A percentile compares a stretch with the other conserved stretches of the same genome.
Evolutionary conservation across 202 grass and related monocot genomes (phyloP).

Genomic region (Schoenoplectus tabernaemontani): DNA sequence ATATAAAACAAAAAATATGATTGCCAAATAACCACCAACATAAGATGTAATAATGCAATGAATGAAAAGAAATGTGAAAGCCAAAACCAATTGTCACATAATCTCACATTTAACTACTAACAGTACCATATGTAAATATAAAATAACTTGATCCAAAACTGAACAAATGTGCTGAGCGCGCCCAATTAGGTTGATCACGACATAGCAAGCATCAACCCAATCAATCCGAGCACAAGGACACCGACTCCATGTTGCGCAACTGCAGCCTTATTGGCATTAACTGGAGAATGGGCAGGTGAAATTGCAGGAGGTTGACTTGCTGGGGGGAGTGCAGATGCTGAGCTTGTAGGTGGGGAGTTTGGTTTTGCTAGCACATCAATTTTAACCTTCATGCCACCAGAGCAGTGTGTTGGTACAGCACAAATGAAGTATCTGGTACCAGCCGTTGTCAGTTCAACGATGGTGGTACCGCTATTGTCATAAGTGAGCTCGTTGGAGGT

Average conservation of each 20-base stretch:
- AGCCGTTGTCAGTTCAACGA: slow-evolving; percentile 24
- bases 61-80: neutral
- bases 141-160: neutral
- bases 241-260: neutral
- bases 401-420: slow-evolving; percentile 42
- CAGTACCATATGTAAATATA: neutral
- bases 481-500: slow-evolving; percentile 24
- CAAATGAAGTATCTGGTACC: slow-evolving; percentile 73
- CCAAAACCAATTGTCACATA: neutral
- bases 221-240: neutral
- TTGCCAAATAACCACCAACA: neutral
- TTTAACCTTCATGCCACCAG: slow-evolving; percentile 54
- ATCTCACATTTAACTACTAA: slow-evolving; percentile 9
- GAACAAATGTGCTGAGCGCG: neutral
- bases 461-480: slow-evolving; percentile 39
- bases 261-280: neutral
- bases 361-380: neutral
- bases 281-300: neutral
- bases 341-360: neutral
- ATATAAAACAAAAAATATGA: neutral
- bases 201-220: neutral
- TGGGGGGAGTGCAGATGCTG: neutral
- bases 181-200: neutral
- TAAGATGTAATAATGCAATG: neutral
- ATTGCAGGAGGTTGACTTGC: neutral